Evolutionary conservation across 176 grass and related monocot genomes (phyloP), one percentile per base, ranked within the genome.

Genomic region (Pharus latifolius): DNA sequence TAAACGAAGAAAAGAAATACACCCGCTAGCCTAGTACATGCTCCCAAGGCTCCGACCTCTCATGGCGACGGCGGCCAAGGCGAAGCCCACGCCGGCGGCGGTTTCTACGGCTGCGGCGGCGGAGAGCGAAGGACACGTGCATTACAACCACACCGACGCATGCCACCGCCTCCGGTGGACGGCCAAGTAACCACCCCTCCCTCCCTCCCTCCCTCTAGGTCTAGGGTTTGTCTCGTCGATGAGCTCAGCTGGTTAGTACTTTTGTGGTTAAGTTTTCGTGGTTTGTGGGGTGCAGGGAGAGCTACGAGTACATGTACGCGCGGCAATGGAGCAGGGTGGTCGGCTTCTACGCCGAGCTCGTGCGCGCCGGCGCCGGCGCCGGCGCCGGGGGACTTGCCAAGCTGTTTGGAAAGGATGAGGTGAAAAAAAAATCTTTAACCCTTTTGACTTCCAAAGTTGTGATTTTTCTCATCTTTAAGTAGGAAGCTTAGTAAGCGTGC

Each of bases 141-240:
- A 91, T 61, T 98, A 91, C 74, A 88, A 76, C 72, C 95, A 94
- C 41, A 83, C 81, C n/a, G 95, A 98, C 34, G 59, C 78, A 11
- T 93, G 67, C 78, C 72, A 79, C 37, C 74, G 58, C 55, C 86
- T 88, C 57, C 87, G 87, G 47, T 98, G 95, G 95, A 88, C 74
- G 19, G 25, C 71, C 35, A 94, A 85, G 90, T 94, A 58, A 37
- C 18, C 24, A 1, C 30, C 24, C 37, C 37, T 33, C 12, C 18
- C 14, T 10, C 27, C 37, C 17, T 58, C 40, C 12, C 73, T 84
- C 67, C 51, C 49, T 58, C 41, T 41, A 60, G 37, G 5, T 51
- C 18, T 76, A 65, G 64, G 32, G 53, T 6, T 58, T 71, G 7
- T 2, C 46, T 54, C 34, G 4, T 25, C 37, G 60, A 23, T 15